A percentile compares a stretch with the other conserved stretches of the same genome.
Evolutionary conservation across 2,329 filamentous ascomycete species (phyloP).

Genomic region (Aspergillus hiratsukae): DNA sequence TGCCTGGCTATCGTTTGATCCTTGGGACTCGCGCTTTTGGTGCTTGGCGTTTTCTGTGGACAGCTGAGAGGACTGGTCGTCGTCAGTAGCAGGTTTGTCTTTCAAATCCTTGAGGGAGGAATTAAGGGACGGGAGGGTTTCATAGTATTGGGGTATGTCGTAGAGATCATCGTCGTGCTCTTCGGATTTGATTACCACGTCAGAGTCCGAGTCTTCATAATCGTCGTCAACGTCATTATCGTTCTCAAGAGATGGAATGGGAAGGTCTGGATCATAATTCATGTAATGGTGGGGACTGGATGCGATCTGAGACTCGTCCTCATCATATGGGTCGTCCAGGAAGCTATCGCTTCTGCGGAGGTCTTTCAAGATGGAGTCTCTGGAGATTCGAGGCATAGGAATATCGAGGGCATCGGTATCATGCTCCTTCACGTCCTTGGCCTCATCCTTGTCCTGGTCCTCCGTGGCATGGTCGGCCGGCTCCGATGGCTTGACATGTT

Average conservation of each 20-base stretch:
- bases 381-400: constrained; percentile 73
- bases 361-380: constrained; percentile 87
- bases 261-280: constrained; percentile 77
- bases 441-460: not conserved
- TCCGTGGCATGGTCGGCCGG: not conserved
- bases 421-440: constrained; percentile 25
- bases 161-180: constrained; percentile 58
- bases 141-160: constrained; percentile 63
- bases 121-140: constrained; percentile 40
- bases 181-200: constrained; percentile 63
- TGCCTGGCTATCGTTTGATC: constrained; percentile 23
- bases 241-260: constrained; percentile 81
- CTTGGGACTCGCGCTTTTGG: constrained; percentile 26
- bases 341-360: constrained; percentile 64
- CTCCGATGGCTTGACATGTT: constrained; percentile 36
- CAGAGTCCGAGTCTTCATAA: constrained; percentile 44
- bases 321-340: constrained; percentile 60
- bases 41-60: constrained; percentile 25
- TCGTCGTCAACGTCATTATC: constrained; percentile 60
- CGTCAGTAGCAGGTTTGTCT: constrained; percentile 43
- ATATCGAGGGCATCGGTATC: constrained; percentile 53
- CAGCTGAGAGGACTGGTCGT: constrained; percentile 52
- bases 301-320: constrained; percentile 58
- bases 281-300: constrained; percentile 56
- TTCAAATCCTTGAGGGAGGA: constrained; percentile 25